phyloP scores from a whole-genome alignment of 2,329 filamentous ascomycete genomes.

The Paraphoma sp. region DNA sequence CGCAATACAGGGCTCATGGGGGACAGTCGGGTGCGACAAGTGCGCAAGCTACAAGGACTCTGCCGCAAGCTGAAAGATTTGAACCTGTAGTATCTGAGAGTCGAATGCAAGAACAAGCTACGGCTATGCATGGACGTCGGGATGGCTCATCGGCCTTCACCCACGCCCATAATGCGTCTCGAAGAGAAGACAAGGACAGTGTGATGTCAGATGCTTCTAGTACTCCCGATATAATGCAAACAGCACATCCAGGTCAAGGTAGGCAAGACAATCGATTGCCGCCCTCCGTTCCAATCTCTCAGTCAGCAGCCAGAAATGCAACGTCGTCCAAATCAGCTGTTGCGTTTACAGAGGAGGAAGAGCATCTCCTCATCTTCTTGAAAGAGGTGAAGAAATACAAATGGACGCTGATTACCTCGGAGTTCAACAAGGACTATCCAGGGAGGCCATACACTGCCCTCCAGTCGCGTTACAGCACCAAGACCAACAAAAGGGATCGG shows the following conservation, averaged over 20 bases:
- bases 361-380: slow-evolving; percentile 48
- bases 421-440: slow-evolving; percentile 38
- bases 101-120: not conserved
- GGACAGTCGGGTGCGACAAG: too few relatives aligned
- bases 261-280: not conserved
- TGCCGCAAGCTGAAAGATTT: too few relatives aligned
- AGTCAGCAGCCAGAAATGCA: not conserved
- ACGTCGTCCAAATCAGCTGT: not conserved
- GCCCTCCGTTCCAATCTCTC: not conserved
- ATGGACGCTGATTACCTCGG: slow-evolving; percentile 46
- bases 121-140: not conserved
- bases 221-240: not conserved
- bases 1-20: too few relatives aligned
- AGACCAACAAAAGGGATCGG: slow-evolving; percentile 34
- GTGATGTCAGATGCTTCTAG: slow-evolving; percentile 8
- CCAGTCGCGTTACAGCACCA: slow-evolving; percentile 35
- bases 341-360: slow-evolving; percentile 25
- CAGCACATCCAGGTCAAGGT: not conserved
- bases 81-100: not conserved
- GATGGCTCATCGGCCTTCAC: not conserved
- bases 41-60: too few relatives aligned
- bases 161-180: not conserved
- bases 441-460: slow-evolving; percentile 32
- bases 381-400: slow-evolving; percentile 47
- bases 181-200: slow-evolving; percentile 6